A percentile compares a stretch with the other conserved stretches of the same genome.
Conservation (phyloP, 202 grass and related monocot genomes). For the Zizania palustris region DNA sequence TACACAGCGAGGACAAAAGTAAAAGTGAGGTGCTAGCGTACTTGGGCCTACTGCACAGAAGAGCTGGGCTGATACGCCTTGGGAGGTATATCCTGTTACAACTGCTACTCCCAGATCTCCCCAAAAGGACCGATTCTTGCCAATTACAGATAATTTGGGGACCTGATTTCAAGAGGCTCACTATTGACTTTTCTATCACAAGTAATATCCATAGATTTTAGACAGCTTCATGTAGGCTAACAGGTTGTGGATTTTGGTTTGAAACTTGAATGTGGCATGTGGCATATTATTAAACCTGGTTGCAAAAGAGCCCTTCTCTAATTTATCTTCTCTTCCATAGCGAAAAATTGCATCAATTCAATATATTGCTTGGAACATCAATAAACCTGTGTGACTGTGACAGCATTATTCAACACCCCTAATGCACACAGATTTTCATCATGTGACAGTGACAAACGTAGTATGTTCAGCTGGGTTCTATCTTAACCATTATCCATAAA, state of each 20-base stretch:
- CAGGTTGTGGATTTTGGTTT: background rate
- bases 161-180: background rate
- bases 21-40: no score
- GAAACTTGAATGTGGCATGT: no score
- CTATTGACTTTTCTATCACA: background rate
- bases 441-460: background rate
- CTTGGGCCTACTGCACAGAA: no score
- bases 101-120: background rate
- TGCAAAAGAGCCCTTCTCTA: background rate
- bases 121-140: background rate
- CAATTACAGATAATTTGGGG: background rate
- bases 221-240: background rate
- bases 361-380: slow-evolving; percentile 7
- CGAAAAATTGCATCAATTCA: background rate
- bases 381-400: background rate
- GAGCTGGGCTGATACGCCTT: no score
- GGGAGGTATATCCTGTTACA: no score
- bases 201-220: background rate
- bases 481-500: background rate
- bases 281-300: background rate
- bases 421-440: background rate
- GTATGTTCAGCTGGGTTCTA: slow-evolving; percentile 13
- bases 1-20: no score
- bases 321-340: background rate
- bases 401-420: background rate